phyloP scores from a whole-genome alignment of 2,329 filamentous ascomycete genomes.

The Aspergillus eucalypticola region DNA sequence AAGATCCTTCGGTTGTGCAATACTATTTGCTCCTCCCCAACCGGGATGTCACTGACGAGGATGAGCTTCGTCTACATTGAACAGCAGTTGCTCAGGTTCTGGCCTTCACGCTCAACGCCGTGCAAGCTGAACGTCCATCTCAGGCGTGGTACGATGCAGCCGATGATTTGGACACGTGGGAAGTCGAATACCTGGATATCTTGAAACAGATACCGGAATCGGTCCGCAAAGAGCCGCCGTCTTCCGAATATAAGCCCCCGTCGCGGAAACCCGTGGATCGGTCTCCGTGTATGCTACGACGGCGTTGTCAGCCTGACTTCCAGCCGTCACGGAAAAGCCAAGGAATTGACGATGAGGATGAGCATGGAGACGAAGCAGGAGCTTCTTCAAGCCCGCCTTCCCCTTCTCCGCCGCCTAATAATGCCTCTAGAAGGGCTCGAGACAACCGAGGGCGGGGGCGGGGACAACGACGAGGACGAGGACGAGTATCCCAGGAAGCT shows the following conservation, averaged over 20 bases:
- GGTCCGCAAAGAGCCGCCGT: constrained; percentile 22
- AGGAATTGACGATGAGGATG: no score
- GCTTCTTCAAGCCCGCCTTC: no score
- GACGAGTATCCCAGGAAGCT: no score
- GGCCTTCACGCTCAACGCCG: constrained; percentile 34
- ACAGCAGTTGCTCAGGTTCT: constrained; percentile 36
- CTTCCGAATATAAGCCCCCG: constrained; percentile 27
- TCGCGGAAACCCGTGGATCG: constrained; percentile 9
- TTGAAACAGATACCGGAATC: constrained; percentile 28
- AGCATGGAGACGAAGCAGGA: no score
- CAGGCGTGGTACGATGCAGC: constrained; percentile 28
- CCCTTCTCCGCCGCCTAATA: no score
- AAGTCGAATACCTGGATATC: constrained; percentile 26
- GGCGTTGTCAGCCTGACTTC: no score
- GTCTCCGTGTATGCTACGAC: no score
- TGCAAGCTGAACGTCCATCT: constrained; percentile 23
- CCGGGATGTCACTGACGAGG: constrained; percentile 25
- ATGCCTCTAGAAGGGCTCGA: no score
- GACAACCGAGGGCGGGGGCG: no score
- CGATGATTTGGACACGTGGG: constrained; percentile 22
- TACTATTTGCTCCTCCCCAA: constrained; percentile 29
- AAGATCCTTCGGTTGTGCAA: constrained; percentile 24
- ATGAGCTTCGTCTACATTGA: constrained; percentile 28
- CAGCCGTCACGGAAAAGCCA: no score
- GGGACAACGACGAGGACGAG: no score